Conservation (phyloP, 1,284 basidiomycete genomes). For the Vanrija pseudolonga region DNA sequence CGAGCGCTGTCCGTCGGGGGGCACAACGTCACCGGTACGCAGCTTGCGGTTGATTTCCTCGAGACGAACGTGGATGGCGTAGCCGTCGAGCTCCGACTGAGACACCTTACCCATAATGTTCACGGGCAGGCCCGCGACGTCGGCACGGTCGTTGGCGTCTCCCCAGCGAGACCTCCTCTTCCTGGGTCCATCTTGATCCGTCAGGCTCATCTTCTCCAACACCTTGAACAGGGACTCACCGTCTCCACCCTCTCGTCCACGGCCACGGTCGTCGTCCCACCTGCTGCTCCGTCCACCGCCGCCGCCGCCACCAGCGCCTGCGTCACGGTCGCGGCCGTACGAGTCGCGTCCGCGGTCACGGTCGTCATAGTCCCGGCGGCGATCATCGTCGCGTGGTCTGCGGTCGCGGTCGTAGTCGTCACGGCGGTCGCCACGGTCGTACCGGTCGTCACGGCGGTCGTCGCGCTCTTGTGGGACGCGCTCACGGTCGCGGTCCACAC, state of each 20-base stretch:
- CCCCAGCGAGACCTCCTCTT: conserved; percentile 96
- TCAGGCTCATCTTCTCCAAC: conserved; percentile 30
- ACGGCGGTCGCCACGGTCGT: conserved; percentile 19
- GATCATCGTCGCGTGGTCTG: conserved; percentile 2
- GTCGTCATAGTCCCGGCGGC: conserved; percentile 23
- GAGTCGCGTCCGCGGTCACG: conserved; percentile 18
- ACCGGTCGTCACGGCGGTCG: conserved; percentile 17
- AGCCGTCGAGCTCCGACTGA: conserved; percentile 88
- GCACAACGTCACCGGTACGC: conserved; percentile 87
- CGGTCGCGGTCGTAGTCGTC: conserved; percentile 21
- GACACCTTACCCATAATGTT: conserved; percentile 90
- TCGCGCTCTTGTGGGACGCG: conserved; percentile 5
- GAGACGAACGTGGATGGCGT: conserved; percentile 86
- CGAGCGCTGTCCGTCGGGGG: conserved; percentile 90
- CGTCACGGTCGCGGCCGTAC: conserved; percentile 16
- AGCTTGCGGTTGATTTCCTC: conserved; percentile 98
- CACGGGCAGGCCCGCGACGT: conserved; percentile 84
- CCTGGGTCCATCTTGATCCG: conserved; percentile 70
- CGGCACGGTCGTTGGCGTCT: conserved; percentile 69
- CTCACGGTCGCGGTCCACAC: conserved; percentile 32
- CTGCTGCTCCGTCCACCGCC: conserved; percentile 25
- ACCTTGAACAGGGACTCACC: conserved; percentile 28
- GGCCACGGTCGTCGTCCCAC: conserved; percentile 22
- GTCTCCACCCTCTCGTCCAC: conserved; percentile 28
- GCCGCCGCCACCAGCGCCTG: conserved; percentile 12